These are phyloP conservation scores for Pouteria campechiana DNA, from an alignment of 179 eudicot species.

Conservation along the genomic window DNA sequence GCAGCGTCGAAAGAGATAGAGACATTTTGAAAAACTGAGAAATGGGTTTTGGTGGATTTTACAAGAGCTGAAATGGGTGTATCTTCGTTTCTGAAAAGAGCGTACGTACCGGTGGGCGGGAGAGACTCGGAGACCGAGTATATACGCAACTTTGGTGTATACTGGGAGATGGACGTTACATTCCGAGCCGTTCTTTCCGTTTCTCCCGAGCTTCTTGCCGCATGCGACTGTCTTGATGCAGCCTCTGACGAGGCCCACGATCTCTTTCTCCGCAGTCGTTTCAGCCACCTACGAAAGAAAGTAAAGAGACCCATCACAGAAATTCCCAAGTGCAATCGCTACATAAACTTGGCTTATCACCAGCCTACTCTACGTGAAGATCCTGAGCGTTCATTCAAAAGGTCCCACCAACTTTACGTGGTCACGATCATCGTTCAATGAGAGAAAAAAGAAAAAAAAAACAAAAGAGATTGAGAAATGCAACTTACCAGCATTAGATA, in stretches of 20 bases:
- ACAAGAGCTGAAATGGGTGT: too few relatives aligned
- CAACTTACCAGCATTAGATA: constrained; percentile 73
- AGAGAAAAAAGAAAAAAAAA: background rate
- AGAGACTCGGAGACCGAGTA: constrained; percentile 87
- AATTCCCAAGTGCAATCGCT: too few relatives aligned
- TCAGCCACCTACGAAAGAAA: constrained; percentile 59
- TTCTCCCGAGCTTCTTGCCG: constrained; percentile 40
- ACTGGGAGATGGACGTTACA: constrained; percentile 21
- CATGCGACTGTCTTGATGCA: constrained; percentile 86
- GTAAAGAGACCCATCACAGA: too few relatives aligned
- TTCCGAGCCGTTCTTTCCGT: constrained; percentile 8
- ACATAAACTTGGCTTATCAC: too few relatives aligned
- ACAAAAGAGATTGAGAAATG: background rate
- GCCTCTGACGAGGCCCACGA: constrained; percentile 86
- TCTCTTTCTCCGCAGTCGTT: constrained; percentile 30
- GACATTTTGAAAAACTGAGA: too few relatives aligned
- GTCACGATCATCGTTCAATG: too few relatives aligned
- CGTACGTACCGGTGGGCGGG: constrained; percentile 65
- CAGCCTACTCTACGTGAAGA: too few relatives aligned
- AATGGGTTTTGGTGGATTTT: too few relatives aligned
- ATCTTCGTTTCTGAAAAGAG: too few relatives aligned
- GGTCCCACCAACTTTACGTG: too few relatives aligned
- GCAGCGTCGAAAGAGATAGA: background rate
- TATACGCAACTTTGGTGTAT: constrained; percentile 72
- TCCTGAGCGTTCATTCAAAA: too few relatives aligned